These are phyloP conservation scores for Coemansia brasiliensis DNA, from an alignment of 192 early-diverging fungal genomes.

Conservation along the genomic window DNA sequence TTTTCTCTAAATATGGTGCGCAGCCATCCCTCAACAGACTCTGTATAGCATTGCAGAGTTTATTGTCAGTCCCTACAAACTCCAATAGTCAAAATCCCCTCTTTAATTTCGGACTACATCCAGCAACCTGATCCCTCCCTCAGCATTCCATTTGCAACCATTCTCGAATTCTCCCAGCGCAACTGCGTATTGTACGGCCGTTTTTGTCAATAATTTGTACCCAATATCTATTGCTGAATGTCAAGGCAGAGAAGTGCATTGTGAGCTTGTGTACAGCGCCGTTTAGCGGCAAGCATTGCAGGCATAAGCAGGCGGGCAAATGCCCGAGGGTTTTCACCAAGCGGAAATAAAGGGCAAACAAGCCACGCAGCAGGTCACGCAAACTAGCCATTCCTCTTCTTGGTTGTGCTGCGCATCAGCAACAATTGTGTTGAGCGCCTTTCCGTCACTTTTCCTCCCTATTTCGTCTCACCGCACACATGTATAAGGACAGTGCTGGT, in stretches of 20 bases:
- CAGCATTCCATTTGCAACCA: too few relatives aligned
- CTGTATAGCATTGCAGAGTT: too few relatives aligned
- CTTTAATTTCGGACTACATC: neutral
- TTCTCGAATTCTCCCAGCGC: too few relatives aligned
- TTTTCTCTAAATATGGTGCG: neutral
- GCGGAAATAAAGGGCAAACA: slow-evolving; percentile 26
- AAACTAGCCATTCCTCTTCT: slow-evolving; percentile 2
- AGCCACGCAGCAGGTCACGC: slow-evolving; percentile 36
- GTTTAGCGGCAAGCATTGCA: slow-evolving; percentile 1
- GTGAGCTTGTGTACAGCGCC: neutral
- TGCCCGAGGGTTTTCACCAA: slow-evolving; percentile 7
- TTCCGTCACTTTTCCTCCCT: slow-evolving; percentile 2
- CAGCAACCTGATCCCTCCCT: neutral
- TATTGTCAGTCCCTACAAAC: too few relatives aligned
- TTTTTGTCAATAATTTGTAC: neutral
- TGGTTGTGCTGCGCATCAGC: slow-evolving; percentile 8
- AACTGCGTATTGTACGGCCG: neutral
- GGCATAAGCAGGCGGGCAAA: neutral
- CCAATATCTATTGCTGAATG: neutral
- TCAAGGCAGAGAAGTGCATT: neutral
- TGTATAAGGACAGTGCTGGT: neutral
- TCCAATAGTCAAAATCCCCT: too few relatives aligned
- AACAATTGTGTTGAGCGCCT: slow-evolving; percentile 11
- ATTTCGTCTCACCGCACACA: neutral
- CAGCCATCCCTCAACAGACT: neutral